Base-by-base conservation (phyloP, 2,329 filamentous ascomycete genomes). In the Elsinoe perseae region DNA sequence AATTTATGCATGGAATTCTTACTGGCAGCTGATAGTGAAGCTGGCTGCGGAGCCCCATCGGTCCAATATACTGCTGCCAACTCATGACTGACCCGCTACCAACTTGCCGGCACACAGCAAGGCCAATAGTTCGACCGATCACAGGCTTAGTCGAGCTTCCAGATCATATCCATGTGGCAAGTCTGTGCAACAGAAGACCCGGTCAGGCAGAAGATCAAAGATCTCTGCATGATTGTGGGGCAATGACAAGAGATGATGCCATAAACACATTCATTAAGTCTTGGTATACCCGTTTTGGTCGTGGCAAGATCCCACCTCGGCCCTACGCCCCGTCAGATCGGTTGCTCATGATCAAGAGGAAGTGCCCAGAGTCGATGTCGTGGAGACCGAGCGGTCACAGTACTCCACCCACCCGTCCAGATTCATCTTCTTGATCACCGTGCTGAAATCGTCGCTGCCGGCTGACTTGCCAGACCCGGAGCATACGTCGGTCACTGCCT, bases 351-450 rank as follows among this genome's bases (percentile, higher is more conserved):
- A 54, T 20, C 34, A 54, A n/a, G 53, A 56, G 2, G 53, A 56
- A 10, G 53, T 56, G 38, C 28, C 28, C 38, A 32, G 16, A 21
- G 53, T 56, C 12, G 50, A 28, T 23, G 57, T 58, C 18, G 38
- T 50, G 21, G 57, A 28, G 16, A 28, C 55, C 12, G 36, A 12
- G 10, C 59, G 48, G 38, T 57, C 50, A 43, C 60, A 61, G 40
- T 60, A 61, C 55, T 60, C 58, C 21, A 82, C 77, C 81, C 81
- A 86, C 1, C 79, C 79, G 61, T 84, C 79, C 50, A 87, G 69
- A 48, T 80, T 68, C 77, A 84, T 80, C 62, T 79, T 80, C 74
- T 86, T 86, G 58, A 87, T 73, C 25, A 86, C 74, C 4, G 80
- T 86, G 58, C 81, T 85, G 63, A 86, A 86, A 0, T 72, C 71